Evolutionary conservation across 306 rosid genomes (phyloP), one percentile per base, ranked within the genome.

Genomic region (Prunus kanzakura): DNA sequence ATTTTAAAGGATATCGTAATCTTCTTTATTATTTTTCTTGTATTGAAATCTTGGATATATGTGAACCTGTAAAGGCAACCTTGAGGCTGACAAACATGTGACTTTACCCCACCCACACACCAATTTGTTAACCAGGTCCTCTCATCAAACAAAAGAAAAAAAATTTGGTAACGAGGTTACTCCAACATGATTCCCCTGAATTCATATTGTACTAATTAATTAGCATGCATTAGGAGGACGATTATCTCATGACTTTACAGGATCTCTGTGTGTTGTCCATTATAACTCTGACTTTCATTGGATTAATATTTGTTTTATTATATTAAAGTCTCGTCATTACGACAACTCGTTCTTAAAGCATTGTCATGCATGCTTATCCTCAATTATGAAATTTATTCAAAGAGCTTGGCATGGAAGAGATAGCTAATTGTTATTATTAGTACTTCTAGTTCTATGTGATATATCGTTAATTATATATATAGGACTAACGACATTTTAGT

Each of bases 31-130:
- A 2, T 47, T 35, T 6, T 35, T 35, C 41, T 35, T 38, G 9
- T 38, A 38, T 7, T 38, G 43, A 38, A 38, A 38, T 38, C 43
- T 38, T 38, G 7, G 43, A 38, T 7, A 6, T 7, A 38, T 38
- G 43, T 38, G 43, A 7, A 38, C 43, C 43, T 38, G 43, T 38
- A 38, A 38, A 38, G 25, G 41, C 27, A 46, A 8, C 2, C 8
- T 50, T 27, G 61, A 19, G 69, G 69, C 13, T 27, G 77, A 61
- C 77, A 61, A 35, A 73, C 77, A 73, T 27, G 61, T 74, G 69
- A 74, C 60, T 61, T 74, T 61, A 46, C 69, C 69, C 29, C 29
- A 74, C 69, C 29, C 29, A 74, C 60, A 15, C 4, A 56, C 76
- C 43, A 73, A 61, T 16, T 60, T 25, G 27, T 25, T 25, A 25